Evolutionary conservation across 805 yeast species (phyloP).

Genomic region (Nematodospora valgi): DNA sequence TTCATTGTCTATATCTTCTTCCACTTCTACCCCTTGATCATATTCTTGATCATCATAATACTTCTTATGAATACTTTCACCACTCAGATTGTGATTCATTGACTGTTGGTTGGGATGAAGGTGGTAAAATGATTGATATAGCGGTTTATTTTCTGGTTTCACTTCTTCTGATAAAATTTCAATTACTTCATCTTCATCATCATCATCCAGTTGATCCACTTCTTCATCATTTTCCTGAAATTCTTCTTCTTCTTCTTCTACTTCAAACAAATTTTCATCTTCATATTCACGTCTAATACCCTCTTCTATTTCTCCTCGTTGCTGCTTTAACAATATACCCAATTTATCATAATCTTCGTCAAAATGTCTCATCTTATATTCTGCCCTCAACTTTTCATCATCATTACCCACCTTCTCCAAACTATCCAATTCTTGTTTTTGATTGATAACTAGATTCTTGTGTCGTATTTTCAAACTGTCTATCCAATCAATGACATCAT

Average conservation of each 20-base stretch:
- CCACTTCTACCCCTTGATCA: conserved; percentile 45
- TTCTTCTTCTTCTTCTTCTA: conserved; percentile 9
- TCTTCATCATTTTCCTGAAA: conserved; percentile 8
- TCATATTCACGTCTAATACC: conserved; percentile 4
- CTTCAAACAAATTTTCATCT: conserved; percentile 2
- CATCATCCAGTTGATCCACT: conserved; percentile 40
- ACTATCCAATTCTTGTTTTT: conserved; percentile 14
- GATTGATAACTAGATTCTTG: conserved; percentile 15
- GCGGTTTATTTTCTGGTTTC: not conserved
- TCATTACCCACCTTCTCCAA: conserved; percentile 12
- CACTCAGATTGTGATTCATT: too few species aligned
- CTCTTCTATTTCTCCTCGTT: conserved; percentile 13
- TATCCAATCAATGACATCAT: conserved; percentile 29
- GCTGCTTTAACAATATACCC: conserved; percentile 4
- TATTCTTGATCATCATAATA: conserved; percentile 19
- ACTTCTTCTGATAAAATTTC: conserved; percentile 21
- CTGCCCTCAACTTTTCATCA: conserved; percentile 18
- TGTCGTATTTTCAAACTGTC: conserved; percentile 22
- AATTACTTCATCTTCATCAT: conserved; percentile 49
- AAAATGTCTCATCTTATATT: conserved; percentile 19
- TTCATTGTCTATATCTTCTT: not conserved
- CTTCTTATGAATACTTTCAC: not conserved
- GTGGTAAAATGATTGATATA: too few species aligned
- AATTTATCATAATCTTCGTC: conserved; percentile 14
- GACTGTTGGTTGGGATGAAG: too few species aligned